A percentile compares a stretch with the other conserved stretches of the same genome.
These are phyloP conservation scores for Wallacemonas sp. DNA, from an alignment of 208 protist genomes.

Conservation along the genomic window DNA sequence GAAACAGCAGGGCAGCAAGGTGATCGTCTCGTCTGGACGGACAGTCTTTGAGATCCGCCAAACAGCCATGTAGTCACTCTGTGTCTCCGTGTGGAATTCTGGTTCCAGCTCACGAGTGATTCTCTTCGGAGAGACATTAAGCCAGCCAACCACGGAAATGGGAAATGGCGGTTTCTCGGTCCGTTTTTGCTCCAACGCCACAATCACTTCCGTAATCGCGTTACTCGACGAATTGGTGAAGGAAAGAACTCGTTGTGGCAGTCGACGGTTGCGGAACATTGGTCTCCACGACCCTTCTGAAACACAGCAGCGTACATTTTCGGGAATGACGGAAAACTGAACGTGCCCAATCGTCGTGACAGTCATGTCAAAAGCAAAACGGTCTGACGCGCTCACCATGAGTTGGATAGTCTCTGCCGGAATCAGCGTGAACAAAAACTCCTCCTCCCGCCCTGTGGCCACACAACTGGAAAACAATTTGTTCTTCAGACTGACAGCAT, in stretches of 20 bases:
- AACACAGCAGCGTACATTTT: slow-evolving; percentile 20
- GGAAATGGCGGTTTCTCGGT: slow-evolving; percentile 20
- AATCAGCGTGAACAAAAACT: slow-evolving; percentile 39
- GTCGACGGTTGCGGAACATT: slow-evolving; percentile 17
- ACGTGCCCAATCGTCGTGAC: slow-evolving; percentile 25
- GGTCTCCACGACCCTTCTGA: slow-evolving; percentile 35
- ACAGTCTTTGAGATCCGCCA: slow-evolving; percentile 26
- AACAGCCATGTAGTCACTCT: slow-evolving; percentile 32
- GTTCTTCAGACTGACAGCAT: slow-evolving; percentile 55
- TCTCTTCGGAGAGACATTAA: slow-evolving; percentile 5
- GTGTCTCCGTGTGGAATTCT: slow-evolving; percentile 27
- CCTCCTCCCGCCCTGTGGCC: slow-evolving; percentile 23
- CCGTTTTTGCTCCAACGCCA: slow-evolving; percentile 47
- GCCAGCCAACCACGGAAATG: slow-evolving; percentile 38
- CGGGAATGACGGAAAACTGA: slow-evolving; percentile 26
- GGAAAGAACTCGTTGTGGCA: slow-evolving; percentile 33
- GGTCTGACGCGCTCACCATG: slow-evolving; percentile 28
- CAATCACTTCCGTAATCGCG: slow-evolving; percentile 23
- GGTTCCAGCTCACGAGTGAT: slow-evolving; percentile 10
- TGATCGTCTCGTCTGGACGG: slow-evolving; percentile 20
- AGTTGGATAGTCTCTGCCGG: slow-evolving; percentile 53
- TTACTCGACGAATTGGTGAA: slow-evolving; percentile 32
- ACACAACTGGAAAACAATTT: slow-evolving; percentile 37
- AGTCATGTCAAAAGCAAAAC: slow-evolving; percentile 26
- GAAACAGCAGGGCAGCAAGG: slow-evolving; percentile 30